These are phyloP conservation scores for Polyporus tsugae DNA, from an alignment of 1,284 basidiomycete genomes.

Conservation along the genomic window DNA sequence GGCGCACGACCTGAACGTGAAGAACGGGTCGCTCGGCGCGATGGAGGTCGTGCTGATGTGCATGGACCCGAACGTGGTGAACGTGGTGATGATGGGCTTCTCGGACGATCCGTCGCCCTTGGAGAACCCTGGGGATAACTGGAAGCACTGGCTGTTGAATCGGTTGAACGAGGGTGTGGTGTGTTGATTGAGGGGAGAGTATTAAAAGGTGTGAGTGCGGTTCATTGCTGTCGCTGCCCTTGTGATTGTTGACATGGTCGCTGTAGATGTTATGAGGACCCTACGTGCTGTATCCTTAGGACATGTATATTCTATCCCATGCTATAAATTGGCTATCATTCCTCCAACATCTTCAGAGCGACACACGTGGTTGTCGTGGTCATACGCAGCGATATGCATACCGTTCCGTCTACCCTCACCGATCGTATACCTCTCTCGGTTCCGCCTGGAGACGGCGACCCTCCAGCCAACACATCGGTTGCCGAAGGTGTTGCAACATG, in stretches of 20 bases:
- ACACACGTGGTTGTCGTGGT: not conserved
- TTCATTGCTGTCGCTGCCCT: not conserved
- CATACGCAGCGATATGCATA: not conserved
- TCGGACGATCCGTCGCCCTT: conserved; percentile 23
- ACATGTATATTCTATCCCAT: not conserved
- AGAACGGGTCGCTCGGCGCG: conserved; percentile 29
- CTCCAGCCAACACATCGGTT: too few species aligned
- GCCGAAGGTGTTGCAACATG: too few species aligned
- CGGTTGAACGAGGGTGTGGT: conserved; percentile 34
- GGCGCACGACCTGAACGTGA: conserved; percentile 27
- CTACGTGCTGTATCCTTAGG: not conserved
- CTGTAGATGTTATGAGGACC: not conserved
- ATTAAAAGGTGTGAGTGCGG: not conserved
- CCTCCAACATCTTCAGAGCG: not conserved
- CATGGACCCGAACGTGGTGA: conserved; percentile 28
- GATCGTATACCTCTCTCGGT: not conserved
- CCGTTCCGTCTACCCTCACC: not conserved
- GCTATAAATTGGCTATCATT: not conserved
- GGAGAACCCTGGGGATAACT: conserved; percentile 26
- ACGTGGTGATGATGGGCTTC: conserved; percentile 37
- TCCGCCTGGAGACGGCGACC: too few species aligned
- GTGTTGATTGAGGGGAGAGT: not conserved
- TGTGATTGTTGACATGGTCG: not conserved
- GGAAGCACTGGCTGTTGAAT: conserved; percentile 34
- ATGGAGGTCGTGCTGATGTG: conserved; percentile 33